phyloP scores from a whole-genome alignment of 2,329 filamentous ascomycete genomes.

The Talaromyces pinophilus region DNA sequence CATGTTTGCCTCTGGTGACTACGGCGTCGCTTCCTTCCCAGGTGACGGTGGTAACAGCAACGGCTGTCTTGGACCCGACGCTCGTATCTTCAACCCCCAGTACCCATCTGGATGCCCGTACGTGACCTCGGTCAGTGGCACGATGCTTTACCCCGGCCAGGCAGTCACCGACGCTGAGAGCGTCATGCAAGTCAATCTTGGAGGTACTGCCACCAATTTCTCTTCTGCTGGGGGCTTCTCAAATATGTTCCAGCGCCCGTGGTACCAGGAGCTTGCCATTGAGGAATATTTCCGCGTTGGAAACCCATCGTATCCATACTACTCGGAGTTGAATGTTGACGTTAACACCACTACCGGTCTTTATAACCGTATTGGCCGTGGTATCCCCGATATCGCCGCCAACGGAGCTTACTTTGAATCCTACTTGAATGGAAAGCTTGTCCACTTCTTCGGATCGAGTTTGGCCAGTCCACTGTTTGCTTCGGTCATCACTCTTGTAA shows the following conservation, averaged over 20 bases:
- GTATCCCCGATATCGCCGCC: constrained; percentile 54
- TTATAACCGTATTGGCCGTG: constrained; percentile 51
- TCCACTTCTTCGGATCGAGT: constrained; percentile 33
- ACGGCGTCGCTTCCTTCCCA: constrained; percentile 39
- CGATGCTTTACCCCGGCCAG: constrained; percentile 35
- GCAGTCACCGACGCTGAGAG: constrained; percentile 32
- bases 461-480: constrained; percentile 35
- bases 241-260: constrained; percentile 48
- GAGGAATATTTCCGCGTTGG: constrained; percentile 43
- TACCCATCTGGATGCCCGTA: constrained; percentile 57
- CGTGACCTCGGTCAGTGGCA: constrained; percentile 51
- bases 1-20: constrained; percentile 36
- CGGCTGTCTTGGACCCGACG: constrained; percentile 43
- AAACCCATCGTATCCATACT: constrained; percentile 35
- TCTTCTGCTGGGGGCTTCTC: constrained; percentile 50
- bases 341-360: constrained; percentile 41
- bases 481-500: constrained; percentile 34
- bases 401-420: constrained; percentile 41
- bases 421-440: constrained; percentile 25
- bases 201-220: constrained; percentile 34
- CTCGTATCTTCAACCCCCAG: constrained; percentile 51
- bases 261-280: constrained; percentile 47
- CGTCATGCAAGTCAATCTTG: constrained; percentile 36
- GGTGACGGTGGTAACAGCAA: constrained; percentile 37
- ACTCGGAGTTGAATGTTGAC: constrained; percentile 36